Base-by-base conservation (phyloP, 2,329 filamentous ascomycete genomes). In the Trichoderma asperellum region DNA sequence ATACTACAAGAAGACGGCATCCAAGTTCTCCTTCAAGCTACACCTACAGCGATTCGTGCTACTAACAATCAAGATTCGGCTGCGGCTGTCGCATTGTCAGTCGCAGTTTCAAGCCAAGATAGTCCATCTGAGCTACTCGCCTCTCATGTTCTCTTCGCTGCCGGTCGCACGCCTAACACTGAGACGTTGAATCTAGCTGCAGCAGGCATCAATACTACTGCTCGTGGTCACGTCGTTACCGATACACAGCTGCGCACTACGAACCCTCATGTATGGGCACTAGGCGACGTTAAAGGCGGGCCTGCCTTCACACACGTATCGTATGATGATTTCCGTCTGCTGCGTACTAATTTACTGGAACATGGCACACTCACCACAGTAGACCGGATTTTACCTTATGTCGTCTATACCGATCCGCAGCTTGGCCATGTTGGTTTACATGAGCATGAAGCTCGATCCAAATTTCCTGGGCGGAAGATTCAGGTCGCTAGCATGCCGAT, bases 281-380 rank as follows among this genome's bases (percentile, higher is more conserved):
- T 87, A 2, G 85, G 86, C 40, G 85, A 87, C 71, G 81, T 83
- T 60, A 84, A 86, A 67, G 84, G 84, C 56, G 81, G 81, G 0
- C 83, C 84, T 7, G 83, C 83, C 16, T 87, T 87, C 74, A 87
- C 85, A 1, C 85, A 87, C 75, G 81, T 87, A 71, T 85, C 83
- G 4, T 87, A 86, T 76, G 85, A 87, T 75, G 85, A 87, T 76
- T 86, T 82, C 74, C 83, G 85, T 68, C 82, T 88, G 74, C 73
- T 87, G 57, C 79, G 81, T 29, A 76, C 79, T 70, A 86, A 85
- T 70, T 47, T 65, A 53, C 53, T 65, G 5, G 62, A 57, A n/a
- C 7, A 49, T 40, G 53, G 53, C 3, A 34, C n/a, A 7, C 73
- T 86, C 58, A 71, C 70, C 1, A 69, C 65, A 0, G 32, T 18